These are phyloP conservation scores for Backusella australiensis DNA, from an alignment of 192 early-diverging fungal genomes.

Conservation along the genomic window DNA sequence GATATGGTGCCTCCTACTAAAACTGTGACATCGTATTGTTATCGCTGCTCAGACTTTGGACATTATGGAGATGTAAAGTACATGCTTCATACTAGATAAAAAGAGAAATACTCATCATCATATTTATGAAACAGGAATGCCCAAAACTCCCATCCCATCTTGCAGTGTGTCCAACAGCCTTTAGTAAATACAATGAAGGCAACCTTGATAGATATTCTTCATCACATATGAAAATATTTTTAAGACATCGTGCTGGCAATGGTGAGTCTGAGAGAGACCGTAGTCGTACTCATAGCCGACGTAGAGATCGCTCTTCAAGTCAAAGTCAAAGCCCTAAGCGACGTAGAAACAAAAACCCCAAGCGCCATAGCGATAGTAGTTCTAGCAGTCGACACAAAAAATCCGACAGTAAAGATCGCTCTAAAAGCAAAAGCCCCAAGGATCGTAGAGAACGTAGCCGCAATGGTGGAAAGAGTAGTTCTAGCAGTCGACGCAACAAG, in stretches of 20 bases:
- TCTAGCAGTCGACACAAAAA: not conserved
- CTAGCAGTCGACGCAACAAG: not conserved
- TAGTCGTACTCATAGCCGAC: not conserved
- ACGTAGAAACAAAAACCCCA: not conserved
- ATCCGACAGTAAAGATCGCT: not conserved
- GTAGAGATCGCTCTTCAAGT: not conserved
- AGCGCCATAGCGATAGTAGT: not conserved
- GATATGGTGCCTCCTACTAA: not conserved
- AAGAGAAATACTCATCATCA: not conserved
- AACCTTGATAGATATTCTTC: not conserved
- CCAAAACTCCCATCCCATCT: not conserved
- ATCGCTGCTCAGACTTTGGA: not conserved
- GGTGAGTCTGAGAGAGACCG: not conserved
- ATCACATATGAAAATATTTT: not conserved
- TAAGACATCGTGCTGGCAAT: not conserved
- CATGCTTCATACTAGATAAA: not conserved
- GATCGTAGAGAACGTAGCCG: not conserved
- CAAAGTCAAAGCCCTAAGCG: not conserved
- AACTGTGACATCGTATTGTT: not conserved
- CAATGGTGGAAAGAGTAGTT: not conserved
- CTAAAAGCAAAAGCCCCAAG: not conserved
- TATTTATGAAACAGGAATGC: not conserved
- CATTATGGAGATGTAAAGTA: not conserved
- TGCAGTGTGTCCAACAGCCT: not conserved
- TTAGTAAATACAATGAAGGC: not conserved